A percentile compares a stretch with the other conserved stretches of the same genome.
Evolutionary conservation across 2,329 filamentous ascomycete genomes (phyloP).

Genomic region (Cladophialophora chaetospira): DNA sequence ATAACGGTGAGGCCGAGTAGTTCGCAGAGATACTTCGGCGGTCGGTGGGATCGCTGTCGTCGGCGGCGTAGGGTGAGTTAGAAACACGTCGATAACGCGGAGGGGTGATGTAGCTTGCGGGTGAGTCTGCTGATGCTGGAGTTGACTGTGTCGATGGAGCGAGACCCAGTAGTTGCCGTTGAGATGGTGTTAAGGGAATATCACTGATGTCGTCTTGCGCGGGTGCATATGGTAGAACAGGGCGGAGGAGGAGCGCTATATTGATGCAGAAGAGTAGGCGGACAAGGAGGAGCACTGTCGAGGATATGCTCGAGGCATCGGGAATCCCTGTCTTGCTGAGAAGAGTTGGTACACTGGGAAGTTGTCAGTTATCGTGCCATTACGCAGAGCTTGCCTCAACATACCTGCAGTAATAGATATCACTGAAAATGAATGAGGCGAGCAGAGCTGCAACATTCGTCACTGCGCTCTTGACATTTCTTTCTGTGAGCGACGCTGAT

Average conservation of each 20-base stretch:
- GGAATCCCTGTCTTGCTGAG: constrained; percentile 41
- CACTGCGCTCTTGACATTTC: constrained; percentile 69
- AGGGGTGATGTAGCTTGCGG: constrained; percentile 67
- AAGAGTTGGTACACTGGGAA: constrained; percentile 38
- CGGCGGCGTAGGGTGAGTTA: constrained; percentile 52
- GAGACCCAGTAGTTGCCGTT: constrained; percentile 81
- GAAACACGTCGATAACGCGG: constrained; percentile 72
- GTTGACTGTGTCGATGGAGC: constrained; percentile 66
- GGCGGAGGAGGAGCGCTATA: constrained; percentile 69
- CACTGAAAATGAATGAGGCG: constrained; percentile 47
- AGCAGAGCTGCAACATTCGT: constrained; percentile 65
- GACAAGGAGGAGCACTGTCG: constrained; percentile 56
- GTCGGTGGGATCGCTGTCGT: constrained; percentile 43
- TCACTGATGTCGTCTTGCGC: constrained; percentile 77
- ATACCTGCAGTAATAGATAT: constrained; percentile 28
- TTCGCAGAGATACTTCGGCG: constrained; percentile 41
- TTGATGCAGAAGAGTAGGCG: constrained; percentile 69
- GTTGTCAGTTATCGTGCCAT: constrained; percentile 23
- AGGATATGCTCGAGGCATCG: constrained; percentile 38
- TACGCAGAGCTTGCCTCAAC: neutral
- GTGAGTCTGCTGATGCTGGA: constrained; percentile 56
- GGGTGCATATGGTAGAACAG: constrained; percentile 60
- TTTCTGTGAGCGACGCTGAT: constrained; percentile 74
- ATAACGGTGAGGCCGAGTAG: constrained; percentile 31
- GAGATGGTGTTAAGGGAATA: constrained; percentile 86